Conservation (phyloP, 495 filamentous ascomycete genomes). For the Halenospora varia region DNA sequence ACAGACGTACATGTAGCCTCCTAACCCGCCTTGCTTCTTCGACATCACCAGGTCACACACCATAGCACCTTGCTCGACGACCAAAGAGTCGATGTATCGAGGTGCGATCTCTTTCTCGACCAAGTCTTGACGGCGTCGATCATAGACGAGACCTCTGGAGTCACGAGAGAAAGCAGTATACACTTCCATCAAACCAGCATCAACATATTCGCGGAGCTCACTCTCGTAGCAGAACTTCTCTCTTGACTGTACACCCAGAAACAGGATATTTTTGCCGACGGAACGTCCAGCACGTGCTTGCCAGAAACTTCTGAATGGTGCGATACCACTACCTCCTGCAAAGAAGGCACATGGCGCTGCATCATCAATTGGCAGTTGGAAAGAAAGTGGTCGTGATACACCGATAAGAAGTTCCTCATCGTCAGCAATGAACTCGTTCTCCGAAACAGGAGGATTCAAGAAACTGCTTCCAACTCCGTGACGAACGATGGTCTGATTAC, state of each 20-base stretch:
- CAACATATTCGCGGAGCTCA: constrained; percentile 27
- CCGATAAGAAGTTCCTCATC: constrained; percentile 27
- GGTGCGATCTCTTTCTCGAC: constrained; percentile 30
- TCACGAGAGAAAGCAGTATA: constrained; percentile 33
- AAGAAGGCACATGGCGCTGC: constrained; percentile 30
- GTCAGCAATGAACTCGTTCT: constrained; percentile 19
- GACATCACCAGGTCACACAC: constrained; percentile 34
- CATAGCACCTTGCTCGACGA: constrained; percentile 28
- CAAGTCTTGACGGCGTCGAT: constrained; percentile 22
- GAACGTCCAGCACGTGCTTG: constrained; percentile 19
- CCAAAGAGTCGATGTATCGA: constrained; percentile 30
- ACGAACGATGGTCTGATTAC: constrained; percentile 23
- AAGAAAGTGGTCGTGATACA: constrained; percentile 31
- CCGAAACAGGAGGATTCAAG: constrained; percentile 25
- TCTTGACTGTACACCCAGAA: constrained; percentile 31
- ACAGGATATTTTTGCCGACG: constrained; percentile 29
- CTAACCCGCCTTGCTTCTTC: constrained; percentile 32
- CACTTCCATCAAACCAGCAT: constrained; percentile 27
- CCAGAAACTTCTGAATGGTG: constrained; percentile 34
- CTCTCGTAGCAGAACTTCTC: constrained; percentile 32
- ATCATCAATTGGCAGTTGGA: constrained; percentile 29
- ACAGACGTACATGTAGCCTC: constrained; percentile 34
- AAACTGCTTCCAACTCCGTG: constrained; percentile 31
- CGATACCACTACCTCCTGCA: constrained; percentile 32
- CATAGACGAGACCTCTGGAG: constrained; percentile 26